phyloP scores from a whole-genome alignment of 2,329 filamentous ascomycete species.

The Rutstroemia sydowiana region DNA sequence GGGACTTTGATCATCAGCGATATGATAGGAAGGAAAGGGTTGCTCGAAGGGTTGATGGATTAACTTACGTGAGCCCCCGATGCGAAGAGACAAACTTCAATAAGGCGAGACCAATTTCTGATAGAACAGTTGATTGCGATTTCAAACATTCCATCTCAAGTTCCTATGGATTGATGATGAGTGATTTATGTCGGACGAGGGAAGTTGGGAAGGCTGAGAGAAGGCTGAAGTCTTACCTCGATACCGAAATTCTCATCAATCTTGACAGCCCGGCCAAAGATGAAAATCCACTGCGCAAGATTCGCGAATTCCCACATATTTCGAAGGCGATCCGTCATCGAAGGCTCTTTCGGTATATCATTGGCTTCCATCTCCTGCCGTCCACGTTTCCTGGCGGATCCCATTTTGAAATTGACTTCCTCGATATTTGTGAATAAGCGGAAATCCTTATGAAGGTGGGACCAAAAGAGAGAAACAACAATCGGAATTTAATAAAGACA shows the following conservation, averaged over 20 bases:
- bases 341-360: conserved; percentile 26
- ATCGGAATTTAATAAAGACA: conserved; percentile 6
- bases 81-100: conserved; percentile 93
- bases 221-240: conserved; percentile 54
- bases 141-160: conserved; percentile 85
- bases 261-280: conserved; percentile 85
- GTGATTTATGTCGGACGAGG: neutral
- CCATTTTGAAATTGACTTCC: conserved; percentile 31
- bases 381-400: conserved; percentile 42
- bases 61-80: conserved; percentile 76
- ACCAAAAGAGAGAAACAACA: neutral
- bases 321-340: conserved; percentile 59
- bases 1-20: conserved; percentile 44
- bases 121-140: conserved; percentile 64
- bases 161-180: conserved; percentile 48
- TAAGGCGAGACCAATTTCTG: conserved; percentile 76
- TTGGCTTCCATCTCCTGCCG: conserved; percentile 36
- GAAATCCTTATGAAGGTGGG: neutral
- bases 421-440: neutral
- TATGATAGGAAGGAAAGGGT: neutral
- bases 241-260: conserved; percentile 84
- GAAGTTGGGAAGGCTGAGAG: neutral
- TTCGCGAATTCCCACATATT: conserved; percentile 96
- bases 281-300: conserved; percentile 84
- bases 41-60: neutral